Conservation (phyloP, 768 basidiomycete species). For the Termitomyces sp. region DNA sequence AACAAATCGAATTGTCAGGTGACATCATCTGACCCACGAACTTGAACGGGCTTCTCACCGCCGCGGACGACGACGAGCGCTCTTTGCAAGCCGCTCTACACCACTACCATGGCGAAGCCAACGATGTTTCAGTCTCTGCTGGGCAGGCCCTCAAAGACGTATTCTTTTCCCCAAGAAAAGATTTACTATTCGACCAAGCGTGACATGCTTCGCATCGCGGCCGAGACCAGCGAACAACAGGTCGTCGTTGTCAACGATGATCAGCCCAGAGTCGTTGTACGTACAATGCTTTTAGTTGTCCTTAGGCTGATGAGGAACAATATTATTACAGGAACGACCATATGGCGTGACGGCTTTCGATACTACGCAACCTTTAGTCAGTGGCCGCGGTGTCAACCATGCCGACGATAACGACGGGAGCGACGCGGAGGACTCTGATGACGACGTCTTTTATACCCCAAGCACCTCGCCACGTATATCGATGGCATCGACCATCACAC, state of each 20-base stretch:
- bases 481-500: conserved; percentile 26
- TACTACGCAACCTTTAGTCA: conserved; percentile 1
- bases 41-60: neutral
- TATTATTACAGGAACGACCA: conserved; percentile 5
- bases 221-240: conserved; percentile 21
- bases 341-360: conserved; percentile 13
- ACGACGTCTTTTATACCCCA: conserved; percentile 62
- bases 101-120: conserved; percentile 42
- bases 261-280: conserved; percentile 6
- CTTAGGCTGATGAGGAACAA: conserved; percentile 3
- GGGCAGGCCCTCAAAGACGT: conserved; percentile 59
- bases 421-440: conserved; percentile 30
- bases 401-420: conserved; percentile 11
- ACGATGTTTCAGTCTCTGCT: conserved; percentile 58
- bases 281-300: neutral
- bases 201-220: conserved; percentile 47
- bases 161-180: conserved; percentile 38
- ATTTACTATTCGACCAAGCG: conserved; percentile 48
- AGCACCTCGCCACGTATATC: conserved; percentile 48
- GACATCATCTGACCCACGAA: conserved; percentile 9
- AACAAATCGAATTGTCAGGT: neutral
- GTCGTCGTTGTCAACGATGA: conserved; percentile 4
- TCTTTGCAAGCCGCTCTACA: neutral
- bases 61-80: neutral
- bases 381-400: conserved; percentile 4